Evolutionary conservation across 202 grass and related monocot species (phyloP), one percentile per base, ranked within the genome.

Genomic region (Carex arenaria): DNA sequence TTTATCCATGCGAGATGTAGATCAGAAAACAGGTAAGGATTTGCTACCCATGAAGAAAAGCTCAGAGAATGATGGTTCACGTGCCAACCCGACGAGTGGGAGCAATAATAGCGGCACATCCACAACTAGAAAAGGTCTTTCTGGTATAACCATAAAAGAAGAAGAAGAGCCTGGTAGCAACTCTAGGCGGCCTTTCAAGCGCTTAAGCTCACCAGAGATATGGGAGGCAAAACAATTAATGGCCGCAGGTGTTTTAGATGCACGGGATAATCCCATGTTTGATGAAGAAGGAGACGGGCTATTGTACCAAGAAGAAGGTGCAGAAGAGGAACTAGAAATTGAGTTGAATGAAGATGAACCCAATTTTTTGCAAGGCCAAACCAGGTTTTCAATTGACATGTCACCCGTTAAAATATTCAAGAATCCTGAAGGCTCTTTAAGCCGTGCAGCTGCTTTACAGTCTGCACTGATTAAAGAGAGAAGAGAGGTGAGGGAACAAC

Each of bases 281-380:
- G 89, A 98, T 80, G 94, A 97, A 67, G 92, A 98, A 80, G 90
- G 83, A 15, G 95, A 98, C 80, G 90, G 92, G 38, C 71, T 98
- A 86, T 61, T 94, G 82, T 98, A 97, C 80, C 92, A 93, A 85
- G 94, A 97, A 67, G 94, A 97, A 86, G 38, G 87, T 15, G 90
- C 90, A 23, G 94, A 94, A 69, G 90, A 94, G 78, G 95, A 97
- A 82, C 78, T 93, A 19, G 92, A 98, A 70, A 90, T 98, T 14
- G 92, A 98, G 76, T 90, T 98, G 49, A 98, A 94, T 72, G 95
- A 98, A 81, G 92, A 98, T 88, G 95, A 98, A 72, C 95, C 95
- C 52, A 90, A 89, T 18, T 98, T 98, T 89, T 93, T 98, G 84
- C 95, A 94, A 62, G 95, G 95, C 23, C 95, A 93, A 81, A 94